phyloP scores from a whole-genome alignment of 208 protist species.

The Angomonas deanei region DNA sequence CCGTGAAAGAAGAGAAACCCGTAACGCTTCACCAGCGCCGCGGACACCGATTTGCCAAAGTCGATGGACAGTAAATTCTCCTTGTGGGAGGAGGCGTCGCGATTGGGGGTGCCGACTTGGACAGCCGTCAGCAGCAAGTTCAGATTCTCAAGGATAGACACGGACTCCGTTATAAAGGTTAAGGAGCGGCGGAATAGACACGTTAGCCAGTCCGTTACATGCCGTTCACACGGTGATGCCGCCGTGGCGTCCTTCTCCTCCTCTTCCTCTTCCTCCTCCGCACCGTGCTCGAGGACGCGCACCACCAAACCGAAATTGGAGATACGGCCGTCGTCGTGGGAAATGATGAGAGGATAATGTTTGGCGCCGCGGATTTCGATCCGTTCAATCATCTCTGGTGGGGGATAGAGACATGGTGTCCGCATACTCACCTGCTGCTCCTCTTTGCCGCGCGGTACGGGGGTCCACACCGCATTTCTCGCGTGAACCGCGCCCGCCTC shows the following conservation, averaged over 20 bases:
- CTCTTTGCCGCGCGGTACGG: constrained; percentile 21
- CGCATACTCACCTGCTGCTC: constrained; percentile 45
- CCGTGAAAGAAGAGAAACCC: constrained; percentile 29
- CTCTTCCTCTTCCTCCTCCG: not conserved
- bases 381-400: constrained; percentile 47
- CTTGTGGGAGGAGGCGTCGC: not conserved
- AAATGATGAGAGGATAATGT: constrained; percentile 46
- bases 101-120: not conserved
- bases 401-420: constrained; percentile 74
- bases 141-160: constrained; percentile 58
- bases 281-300: constrained; percentile 35
- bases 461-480: constrained; percentile 1
- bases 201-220: constrained; percentile 54
- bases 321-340: constrained; percentile 12
- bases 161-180: constrained; percentile 20
- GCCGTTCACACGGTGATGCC: constrained; percentile 24
- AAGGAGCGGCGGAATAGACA: constrained; percentile 37
- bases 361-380: constrained; percentile 64
- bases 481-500: not conserved
- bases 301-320: constrained; percentile 31
- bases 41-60: constrained; percentile 38
- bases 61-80: constrained; percentile 41
- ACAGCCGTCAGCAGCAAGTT: constrained; percentile 24
- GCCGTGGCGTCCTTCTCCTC: not conserved
- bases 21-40: constrained; percentile 45